A percentile compares a stretch with the other conserved stretches of the same genome.
Evolutionary conservation across 768 basidiomycete genomes (phyloP).

Genomic region (Mycena pura): DNA sequence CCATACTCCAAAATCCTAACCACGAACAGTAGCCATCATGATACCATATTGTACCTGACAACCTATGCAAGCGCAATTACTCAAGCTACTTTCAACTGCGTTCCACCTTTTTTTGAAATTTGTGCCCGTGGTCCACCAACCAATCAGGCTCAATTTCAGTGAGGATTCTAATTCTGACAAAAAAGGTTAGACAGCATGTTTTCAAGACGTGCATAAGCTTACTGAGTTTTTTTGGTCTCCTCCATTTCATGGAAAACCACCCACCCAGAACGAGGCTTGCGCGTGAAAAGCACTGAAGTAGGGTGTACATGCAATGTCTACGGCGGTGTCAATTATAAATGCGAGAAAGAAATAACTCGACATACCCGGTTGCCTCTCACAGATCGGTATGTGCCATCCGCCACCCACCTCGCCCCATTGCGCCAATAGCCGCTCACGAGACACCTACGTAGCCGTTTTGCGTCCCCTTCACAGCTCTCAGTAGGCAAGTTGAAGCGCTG

Average conservation of each 20-base stretch:
- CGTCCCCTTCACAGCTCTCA: slow-evolving; percentile 91
- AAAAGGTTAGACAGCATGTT: slow-evolving; percentile 21
- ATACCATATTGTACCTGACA: too few species aligned
- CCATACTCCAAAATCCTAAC: too few species aligned
- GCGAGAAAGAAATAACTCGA: slow-evolving; percentile 1
- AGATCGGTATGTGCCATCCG: slow-evolving; percentile 92
- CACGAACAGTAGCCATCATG: too few species aligned
- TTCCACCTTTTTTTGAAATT: slow-evolving; percentile 19
- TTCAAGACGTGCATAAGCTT: slow-evolving; percentile 33
- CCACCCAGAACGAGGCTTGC: slow-evolving; percentile 91
- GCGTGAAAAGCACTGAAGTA: slow-evolving; percentile 90
- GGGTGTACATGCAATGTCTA: slow-evolving; percentile 92
- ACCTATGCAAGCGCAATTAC: too few species aligned
- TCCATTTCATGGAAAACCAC: slow-evolving; percentile 96
- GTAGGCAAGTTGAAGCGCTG: slow-evolving; percentile 83
- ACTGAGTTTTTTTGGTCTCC: slow-evolving; percentile 96
- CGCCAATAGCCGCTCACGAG: slow-evolving; percentile 93
- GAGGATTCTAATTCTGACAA: slow-evolving; percentile 81
- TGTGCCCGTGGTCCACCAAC: slow-evolving; percentile 45
- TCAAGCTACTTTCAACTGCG: not conserved
- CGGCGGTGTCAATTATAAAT: slow-evolving; percentile 11
- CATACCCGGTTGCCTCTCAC: slow-evolving; percentile 85
- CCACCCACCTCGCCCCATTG: slow-evolving; percentile 89
- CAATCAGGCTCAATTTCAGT: slow-evolving; percentile 97
- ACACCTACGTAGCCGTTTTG: slow-evolving; percentile 81